phyloP scores from a whole-genome alignment of 371 early-diverging fungal species.

The Apophysomyces sp. region DNA sequence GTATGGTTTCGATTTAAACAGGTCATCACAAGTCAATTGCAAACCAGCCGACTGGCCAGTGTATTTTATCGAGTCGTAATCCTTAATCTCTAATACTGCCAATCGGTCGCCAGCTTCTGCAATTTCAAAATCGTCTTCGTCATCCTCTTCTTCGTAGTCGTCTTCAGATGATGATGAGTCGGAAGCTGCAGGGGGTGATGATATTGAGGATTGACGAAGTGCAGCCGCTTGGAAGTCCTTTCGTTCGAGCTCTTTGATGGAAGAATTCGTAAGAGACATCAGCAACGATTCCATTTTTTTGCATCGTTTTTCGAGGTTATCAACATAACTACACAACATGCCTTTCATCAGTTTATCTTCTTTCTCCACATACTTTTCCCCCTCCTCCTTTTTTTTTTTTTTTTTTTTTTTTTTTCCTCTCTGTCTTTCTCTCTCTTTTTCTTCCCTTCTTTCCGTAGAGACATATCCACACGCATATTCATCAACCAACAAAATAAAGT shows the following conservation, averaged over 20 bases:
- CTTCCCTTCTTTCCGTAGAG: not conserved
- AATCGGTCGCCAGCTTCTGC: conserved; percentile 16
- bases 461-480: too few relatives aligned
- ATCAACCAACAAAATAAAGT: not conserved
- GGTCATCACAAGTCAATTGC: conserved; percentile 25
- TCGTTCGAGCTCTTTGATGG: conserved; percentile 42
- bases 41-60: conserved; percentile 45
- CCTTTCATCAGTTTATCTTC: too few relatives aligned
- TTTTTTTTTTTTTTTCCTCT: not conserved
- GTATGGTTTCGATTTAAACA: conserved; percentile 38
- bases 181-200: conserved; percentile 7
- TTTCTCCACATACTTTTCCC: not conserved
- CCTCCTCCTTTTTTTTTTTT: not conserved
- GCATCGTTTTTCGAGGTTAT: conserved; percentile 43
- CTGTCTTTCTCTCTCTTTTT: not conserved
- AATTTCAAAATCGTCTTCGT: conserved; percentile 1
- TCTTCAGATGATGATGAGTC: conserved; percentile 26
- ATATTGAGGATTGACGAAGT: not conserved
- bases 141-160: conserved; percentile 25
- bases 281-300: conserved; percentile 47
- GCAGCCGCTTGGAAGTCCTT: conserved; percentile 23
- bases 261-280: conserved; percentile 30
- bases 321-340: conserved; percentile 50
- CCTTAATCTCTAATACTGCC: conserved; percentile 28
- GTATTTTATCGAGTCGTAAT: conserved; percentile 49